Evolutionary conservation across 2,329 filamentous ascomycete species (phyloP).

Genomic region (Clarireedia homoeocarpa): DNA sequence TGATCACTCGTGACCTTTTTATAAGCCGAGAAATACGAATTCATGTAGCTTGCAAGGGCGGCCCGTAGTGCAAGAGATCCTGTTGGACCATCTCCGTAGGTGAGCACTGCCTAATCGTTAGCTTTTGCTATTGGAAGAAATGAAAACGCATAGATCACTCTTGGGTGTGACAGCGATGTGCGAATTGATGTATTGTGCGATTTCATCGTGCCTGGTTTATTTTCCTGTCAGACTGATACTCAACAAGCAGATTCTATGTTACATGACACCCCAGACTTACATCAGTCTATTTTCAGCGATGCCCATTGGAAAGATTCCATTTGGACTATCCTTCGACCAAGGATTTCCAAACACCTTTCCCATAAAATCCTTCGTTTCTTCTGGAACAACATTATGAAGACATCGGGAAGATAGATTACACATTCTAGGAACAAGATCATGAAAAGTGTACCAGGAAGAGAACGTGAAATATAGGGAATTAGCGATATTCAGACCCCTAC

Average conservation of each 20-base stretch:
- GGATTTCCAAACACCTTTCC: constrained; percentile 11
- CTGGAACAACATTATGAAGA: constrained; percentile 2
- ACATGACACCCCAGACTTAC: neutral
- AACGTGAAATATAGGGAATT: too few species aligned
- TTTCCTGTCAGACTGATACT: neutral
- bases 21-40: constrained; percentile 32
- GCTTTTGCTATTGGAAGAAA: neutral
- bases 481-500: too few species aligned
- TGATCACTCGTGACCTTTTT: constrained; percentile 29
- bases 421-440: neutral
- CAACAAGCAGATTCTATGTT: neutral
- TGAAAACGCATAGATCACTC: neutral
- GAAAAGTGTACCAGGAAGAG: too few species aligned
- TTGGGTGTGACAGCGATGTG: constrained; percentile 5
- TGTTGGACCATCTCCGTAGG: constrained; percentile 12
- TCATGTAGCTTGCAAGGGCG: constrained; percentile 35
- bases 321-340: constrained; percentile 7
- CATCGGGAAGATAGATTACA: constrained; percentile 7
- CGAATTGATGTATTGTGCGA: constrained; percentile 8
- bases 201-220: constrained; percentile 10
- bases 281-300: constrained; percentile 15
- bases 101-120: constrained; percentile 10
- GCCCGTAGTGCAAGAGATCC: constrained; percentile 31
- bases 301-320: constrained; percentile 12
- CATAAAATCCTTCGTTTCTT: constrained; percentile 7